These are phyloP conservation scores for Geotrichum histeridarum DNA, from an alignment of 1,139 yeast species.

Conservation along the genomic window DNA sequence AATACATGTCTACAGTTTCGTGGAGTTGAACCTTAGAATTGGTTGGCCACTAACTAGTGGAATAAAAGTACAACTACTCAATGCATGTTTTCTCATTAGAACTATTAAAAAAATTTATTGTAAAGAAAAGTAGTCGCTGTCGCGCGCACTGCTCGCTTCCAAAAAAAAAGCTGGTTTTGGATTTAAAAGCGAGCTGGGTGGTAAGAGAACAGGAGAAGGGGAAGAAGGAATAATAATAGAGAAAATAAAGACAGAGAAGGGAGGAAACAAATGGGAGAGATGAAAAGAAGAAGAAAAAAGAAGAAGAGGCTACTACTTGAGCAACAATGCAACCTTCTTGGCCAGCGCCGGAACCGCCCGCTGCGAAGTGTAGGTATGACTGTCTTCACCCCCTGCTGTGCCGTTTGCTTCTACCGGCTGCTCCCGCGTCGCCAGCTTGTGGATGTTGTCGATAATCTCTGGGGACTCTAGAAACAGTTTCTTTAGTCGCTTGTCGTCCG, in stretches of 20 bases:
- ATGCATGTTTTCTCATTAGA: background rate
- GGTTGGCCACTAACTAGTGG: too few relatives aligned
- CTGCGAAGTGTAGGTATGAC: constrained; percentile 14
- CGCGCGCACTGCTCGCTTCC: background rate
- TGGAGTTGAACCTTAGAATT: too few relatives aligned
- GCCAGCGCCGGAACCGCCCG: constrained; percentile 21
- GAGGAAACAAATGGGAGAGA: too few relatives aligned
- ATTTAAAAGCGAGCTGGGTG: too few relatives aligned
- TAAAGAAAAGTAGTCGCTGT: background rate
- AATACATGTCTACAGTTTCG: too few relatives aligned
- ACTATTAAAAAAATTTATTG: constrained; percentile 1
- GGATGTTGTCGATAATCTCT: constrained; percentile 35
- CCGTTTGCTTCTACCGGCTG: constrained; percentile 7
- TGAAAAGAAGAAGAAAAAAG: too few relatives aligned
- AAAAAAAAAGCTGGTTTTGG: background rate
- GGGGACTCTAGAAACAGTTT: constrained; percentile 34
- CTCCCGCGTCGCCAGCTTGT: constrained; percentile 30
- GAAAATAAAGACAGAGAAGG: background rate
- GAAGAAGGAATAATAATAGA: background rate
- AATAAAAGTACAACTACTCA: background rate
- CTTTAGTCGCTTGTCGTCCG: constrained; percentile 66
- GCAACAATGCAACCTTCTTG: constrained; percentile 15
- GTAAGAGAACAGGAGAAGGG: too few relatives aligned
- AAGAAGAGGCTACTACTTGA: constrained; percentile 1
- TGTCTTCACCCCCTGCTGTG: constrained; percentile 5